A percentile compares a stretch with the other conserved stretches of the same genome.
Evolutionary conservation across 345 rosid species (phyloP).

Genomic region (Boechera divaricarpa): DNA sequence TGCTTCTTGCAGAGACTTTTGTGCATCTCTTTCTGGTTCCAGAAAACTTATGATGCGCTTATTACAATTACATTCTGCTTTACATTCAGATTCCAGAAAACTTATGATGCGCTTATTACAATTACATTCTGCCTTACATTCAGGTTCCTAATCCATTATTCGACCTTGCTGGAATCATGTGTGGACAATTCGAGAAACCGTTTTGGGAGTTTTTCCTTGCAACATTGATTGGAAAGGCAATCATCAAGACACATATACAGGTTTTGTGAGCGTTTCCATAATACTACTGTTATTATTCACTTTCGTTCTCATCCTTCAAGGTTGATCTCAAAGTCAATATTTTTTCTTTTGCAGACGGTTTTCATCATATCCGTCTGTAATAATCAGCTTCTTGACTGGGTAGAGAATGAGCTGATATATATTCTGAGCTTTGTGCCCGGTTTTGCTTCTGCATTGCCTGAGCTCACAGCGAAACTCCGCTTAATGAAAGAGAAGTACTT

Average conservation of each 20-base stretch:
- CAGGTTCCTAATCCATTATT: conserved; percentile 97
- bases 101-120: neutral
- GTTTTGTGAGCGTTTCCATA: conserved; percentile 47
- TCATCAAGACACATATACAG: conserved; percentile 95
- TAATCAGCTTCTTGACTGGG: conserved; percentile 86
- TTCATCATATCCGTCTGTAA: conserved; percentile 92
- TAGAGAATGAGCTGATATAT: conserved; percentile 84
- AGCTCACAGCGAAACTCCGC: conserved; percentile 58
- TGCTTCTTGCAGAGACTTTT: conserved; percentile 10
- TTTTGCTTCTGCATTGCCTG: conserved; percentile 60
- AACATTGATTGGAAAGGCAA: conserved; percentile 86
- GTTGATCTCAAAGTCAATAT: conserved; percentile 14
- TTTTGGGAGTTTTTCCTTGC: conserved; percentile 94
- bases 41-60: conserved; percentile 2
- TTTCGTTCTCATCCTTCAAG: neutral
- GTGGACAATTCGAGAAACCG: conserved; percentile 89
- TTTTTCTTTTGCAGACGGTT: conserved; percentile 62
- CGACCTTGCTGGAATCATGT: conserved; percentile 98
- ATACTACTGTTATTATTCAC: neutral
- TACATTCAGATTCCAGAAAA: neutral
- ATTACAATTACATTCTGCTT: neutral
- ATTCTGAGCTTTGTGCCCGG: conserved; percentile 76
- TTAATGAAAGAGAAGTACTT: conserved; percentile 67
- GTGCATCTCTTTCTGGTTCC: neutral
- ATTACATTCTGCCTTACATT: neutral